These are phyloP conservation scores for Vachellia collinsii DNA, from an alignment of 306 rosid species.

Conservation along the genomic window DNA sequence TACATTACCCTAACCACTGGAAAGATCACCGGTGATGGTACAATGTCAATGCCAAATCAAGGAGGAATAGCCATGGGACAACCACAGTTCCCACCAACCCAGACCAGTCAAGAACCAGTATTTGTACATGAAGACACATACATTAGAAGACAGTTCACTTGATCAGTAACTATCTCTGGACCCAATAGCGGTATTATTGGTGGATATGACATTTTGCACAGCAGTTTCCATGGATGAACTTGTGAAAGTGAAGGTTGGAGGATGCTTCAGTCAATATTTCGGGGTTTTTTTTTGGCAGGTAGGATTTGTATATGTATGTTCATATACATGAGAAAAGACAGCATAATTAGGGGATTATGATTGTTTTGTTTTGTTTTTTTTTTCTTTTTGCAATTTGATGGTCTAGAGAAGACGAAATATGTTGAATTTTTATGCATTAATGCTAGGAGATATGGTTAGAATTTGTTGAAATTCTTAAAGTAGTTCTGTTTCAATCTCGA, in stretches of 20 bases:
- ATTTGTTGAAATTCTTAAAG: background rate
- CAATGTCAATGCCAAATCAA: conserved; percentile 51
- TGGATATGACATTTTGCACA: background rate
- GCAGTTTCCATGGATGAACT: background rate
- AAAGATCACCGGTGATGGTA: conserved; percentile 45
- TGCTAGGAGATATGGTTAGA: background rate
- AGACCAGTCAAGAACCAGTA: conserved; percentile 61
- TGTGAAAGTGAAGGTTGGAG: background rate
- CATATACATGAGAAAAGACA: conserved; percentile 17
- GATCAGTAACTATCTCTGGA: conserved; percentile 36
- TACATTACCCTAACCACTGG: conserved; percentile 51
- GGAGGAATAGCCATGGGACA: conserved; percentile 87
- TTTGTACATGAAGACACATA: conserved; percentile 94
- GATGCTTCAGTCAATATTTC: background rate
- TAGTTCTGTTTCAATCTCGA: background rate
- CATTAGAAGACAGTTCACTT: conserved; percentile 79
- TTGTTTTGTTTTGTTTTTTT: background rate
- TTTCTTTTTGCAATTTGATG: conserved; percentile 18
- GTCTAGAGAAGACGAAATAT: background rate
- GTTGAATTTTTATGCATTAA: background rate
- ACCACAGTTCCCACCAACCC: conserved; percentile 78
- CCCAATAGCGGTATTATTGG: background rate
- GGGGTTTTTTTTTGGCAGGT: background rate
- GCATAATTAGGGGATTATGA: conserved; percentile 29
- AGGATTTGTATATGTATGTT: conserved; percentile 18